Evolutionary conservation across 768 basidiomycete genomes (phyloP).

Genomic region (Collybia mongolica): DNA sequence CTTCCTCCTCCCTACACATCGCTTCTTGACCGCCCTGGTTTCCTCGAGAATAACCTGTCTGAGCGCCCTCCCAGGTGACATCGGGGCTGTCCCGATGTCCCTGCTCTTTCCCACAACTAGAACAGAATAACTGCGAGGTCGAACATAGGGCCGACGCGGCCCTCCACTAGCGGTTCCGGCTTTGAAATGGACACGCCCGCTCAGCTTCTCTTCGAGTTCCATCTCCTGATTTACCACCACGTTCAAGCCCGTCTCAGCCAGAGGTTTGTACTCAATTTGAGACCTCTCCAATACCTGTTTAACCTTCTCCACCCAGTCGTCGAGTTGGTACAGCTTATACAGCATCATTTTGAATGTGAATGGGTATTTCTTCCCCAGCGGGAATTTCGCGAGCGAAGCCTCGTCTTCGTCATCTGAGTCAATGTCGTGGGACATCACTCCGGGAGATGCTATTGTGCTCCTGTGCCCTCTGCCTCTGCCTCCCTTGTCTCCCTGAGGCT

Average conservation of each 20-base stretch:
- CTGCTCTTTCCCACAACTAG: conserved; percentile 16
- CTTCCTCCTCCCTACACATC: conserved; percentile 52
- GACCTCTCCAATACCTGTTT: conserved; percentile 52
- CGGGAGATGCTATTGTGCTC: conserved; percentile 22
- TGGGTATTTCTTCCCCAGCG: conserved; percentile 42
- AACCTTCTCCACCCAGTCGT: conserved; percentile 59
- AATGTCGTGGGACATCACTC: conserved; percentile 7
- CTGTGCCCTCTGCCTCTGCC: conserved; percentile 16
- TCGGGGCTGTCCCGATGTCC: conserved; percentile 5
- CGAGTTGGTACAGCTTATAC: conserved; percentile 60
- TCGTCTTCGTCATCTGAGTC: conserved; percentile 18
- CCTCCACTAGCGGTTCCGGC: conserved; percentile 14
- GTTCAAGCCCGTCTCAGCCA: conserved; percentile 31
- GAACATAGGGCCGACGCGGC: conserved; percentile 17
- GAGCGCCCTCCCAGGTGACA: conserved; percentile 7
- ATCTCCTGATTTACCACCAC: conserved; percentile 14
- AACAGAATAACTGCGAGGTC: conserved; percentile 34
- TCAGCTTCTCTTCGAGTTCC: conserved; percentile 11
- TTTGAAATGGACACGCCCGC: conserved; percentile 25
- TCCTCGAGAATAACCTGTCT: conserved; percentile 16
- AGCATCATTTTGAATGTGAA: conserved; percentile 72
- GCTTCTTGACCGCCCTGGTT: conserved; percentile 49
- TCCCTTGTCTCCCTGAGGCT: conserved; percentile 2
- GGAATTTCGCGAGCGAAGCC: conserved; percentile 39
- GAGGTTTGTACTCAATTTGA: conserved; percentile 53